phyloP scores from a whole-genome alignment of 2,329 filamentous ascomycete species.

The Aspergillus terreus region DNA sequence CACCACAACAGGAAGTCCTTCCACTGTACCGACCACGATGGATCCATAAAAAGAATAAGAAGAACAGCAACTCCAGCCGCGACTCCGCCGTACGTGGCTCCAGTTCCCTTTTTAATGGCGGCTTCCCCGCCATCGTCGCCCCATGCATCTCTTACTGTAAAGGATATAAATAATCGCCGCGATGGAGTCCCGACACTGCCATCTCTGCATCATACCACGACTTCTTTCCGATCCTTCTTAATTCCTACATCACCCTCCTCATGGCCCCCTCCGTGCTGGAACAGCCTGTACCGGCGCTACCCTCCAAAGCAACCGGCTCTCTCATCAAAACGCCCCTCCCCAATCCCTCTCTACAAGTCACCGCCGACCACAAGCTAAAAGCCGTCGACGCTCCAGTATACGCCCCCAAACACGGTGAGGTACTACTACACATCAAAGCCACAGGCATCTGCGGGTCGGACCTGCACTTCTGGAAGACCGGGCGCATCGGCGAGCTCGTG shows the following conservation, averaged over 20 bases:
- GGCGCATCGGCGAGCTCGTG: conserved; percentile 59
- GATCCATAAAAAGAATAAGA: not conserved
- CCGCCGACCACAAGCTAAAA: conserved; percentile 58
- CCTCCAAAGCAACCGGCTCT: not conserved
- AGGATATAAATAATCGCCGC: not conserved
- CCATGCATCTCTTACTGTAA: not conserved
- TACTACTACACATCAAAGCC: conserved; percentile 58
- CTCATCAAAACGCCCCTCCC: conserved; percentile 7
- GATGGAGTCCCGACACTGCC: not conserved
- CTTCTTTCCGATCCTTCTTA: not conserved
- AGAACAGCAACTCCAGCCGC: not conserved
- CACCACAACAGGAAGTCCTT: conserved; percentile 4
- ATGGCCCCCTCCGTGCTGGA: not conserved
- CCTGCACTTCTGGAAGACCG: conserved; percentile 65
- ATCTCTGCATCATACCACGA: not conserved
- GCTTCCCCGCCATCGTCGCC: not conserved
- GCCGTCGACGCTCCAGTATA: conserved; percentile 55
- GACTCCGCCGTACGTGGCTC: not conserved
- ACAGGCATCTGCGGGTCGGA: conserved; percentile 67
- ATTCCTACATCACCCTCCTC: not conserved
- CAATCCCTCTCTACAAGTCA: conserved; percentile 59
- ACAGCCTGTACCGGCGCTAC: not conserved
- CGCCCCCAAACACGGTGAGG: conserved; percentile 52
- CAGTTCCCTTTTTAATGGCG: not conserved
- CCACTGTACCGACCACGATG: not conserved